phyloP scores from a whole-genome alignment of 768 basidiomycete genomes.

The Hygrophorus russula region DNA sequence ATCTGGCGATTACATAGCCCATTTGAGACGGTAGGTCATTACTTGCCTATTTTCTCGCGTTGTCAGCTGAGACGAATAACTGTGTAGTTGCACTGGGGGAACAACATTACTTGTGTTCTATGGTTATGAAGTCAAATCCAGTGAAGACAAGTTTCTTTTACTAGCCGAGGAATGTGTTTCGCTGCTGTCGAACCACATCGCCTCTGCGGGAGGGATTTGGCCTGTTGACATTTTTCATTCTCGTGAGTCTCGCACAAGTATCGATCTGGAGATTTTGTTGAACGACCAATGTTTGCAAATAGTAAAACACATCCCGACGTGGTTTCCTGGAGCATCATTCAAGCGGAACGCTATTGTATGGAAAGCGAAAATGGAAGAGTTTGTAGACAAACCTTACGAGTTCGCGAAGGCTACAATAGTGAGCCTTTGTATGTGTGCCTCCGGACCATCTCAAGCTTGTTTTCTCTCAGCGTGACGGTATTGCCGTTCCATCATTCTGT shows the following conservation, averaged over 20 bases:
- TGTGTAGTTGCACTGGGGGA: constrained; percentile 19
- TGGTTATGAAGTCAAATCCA: constrained; percentile 25
- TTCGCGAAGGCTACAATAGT: constrained; percentile 12
- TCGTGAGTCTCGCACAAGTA: constrained; percentile 5
- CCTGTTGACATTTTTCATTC: constrained; percentile 20
- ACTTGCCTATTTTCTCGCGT: constrained; percentile 23
- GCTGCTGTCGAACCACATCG: constrained; percentile 15
- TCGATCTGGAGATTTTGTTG: neutral
- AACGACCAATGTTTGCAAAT: neutral
- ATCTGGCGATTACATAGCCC: constrained; percentile 4
- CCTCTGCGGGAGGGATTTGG: constrained; percentile 25
- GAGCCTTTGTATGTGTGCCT: neutral
- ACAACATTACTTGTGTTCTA: constrained; percentile 35
- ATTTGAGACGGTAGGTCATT: constrained; percentile 15
- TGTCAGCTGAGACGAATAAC: neutral
- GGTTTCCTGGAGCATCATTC: constrained; percentile 29
- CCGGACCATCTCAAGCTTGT: neutral
- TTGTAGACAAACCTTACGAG: constrained; percentile 11
- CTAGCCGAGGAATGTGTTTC: constrained; percentile 18
- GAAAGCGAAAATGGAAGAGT: constrained; percentile 24
- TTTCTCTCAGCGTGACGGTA: constrained; percentile 27
- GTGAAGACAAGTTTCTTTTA: constrained; percentile 17
- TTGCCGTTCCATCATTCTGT: constrained; percentile 28
- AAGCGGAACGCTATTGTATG: constrained; percentile 23
- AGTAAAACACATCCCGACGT: constrained; percentile 15